Conservation (phyloP, 1,284 basidiomycete genomes). For the Leccinum brunneo-olivaceum region DNA sequence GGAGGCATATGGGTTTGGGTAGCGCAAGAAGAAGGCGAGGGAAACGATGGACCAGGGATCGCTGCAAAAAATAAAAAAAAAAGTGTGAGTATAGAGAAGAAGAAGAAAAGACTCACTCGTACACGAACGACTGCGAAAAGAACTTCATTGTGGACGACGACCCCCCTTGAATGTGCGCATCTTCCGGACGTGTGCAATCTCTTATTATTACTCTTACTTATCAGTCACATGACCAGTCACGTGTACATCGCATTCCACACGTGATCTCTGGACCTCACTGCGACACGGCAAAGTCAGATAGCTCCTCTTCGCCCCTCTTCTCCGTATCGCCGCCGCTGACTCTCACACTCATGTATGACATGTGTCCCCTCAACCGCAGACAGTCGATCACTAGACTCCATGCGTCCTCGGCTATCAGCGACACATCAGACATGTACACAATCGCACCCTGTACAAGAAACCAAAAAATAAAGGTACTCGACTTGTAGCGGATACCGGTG, state of each 20-base stretch:
- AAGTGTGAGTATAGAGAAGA: no score
- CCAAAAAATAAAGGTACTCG: conserved; percentile 66
- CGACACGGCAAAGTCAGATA: no score
- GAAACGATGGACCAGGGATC: conserved; percentile 89
- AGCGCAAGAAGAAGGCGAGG: conserved; percentile 90
- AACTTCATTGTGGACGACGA: conserved; percentile 61
- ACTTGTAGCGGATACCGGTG: no score
- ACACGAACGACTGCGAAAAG: conserved; percentile 73
- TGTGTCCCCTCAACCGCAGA: conserved; percentile 52
- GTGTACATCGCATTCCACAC: conserved; percentile 46
- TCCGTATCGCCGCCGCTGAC: conserved; percentile 47
- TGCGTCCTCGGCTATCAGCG: conserved; percentile 61
- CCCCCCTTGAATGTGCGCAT: conserved; percentile 8
- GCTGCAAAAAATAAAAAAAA: conserved; percentile 34
- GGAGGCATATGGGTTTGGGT: conserved; percentile 93
- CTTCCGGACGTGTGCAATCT: neutral
- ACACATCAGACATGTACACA: conserved; percentile 72
- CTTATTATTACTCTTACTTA: neutral
- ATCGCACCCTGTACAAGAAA: conserved; percentile 63
- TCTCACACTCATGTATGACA: conserved; percentile 68
- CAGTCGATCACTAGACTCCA: conserved; percentile 71
- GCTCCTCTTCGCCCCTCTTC: conserved; percentile 49
- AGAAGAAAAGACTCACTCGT: conserved; percentile 51
- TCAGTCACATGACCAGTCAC: conserved; percentile 18
- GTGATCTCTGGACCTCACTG: no score